These are phyloP conservation scores for Chrysanthemum seticuspe DNA, from an alignment of 129 eudicot species.

Conservation along the genomic window DNA sequence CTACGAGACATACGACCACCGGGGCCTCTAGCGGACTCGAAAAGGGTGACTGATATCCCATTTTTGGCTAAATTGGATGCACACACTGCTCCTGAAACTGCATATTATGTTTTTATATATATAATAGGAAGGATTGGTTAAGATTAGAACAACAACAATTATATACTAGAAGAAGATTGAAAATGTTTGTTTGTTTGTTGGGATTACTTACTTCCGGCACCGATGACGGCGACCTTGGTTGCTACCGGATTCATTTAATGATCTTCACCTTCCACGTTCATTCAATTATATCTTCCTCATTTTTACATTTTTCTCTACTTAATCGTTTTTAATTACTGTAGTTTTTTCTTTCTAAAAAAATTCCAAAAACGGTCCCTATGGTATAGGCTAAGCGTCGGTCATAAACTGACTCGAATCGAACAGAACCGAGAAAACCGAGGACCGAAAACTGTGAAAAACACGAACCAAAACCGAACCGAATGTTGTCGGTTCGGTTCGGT, in stretches of 20 bases:
- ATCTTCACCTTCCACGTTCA: not conserved
- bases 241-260: conserved; percentile 53
- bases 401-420: too few species aligned
- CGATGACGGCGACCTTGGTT: conserved; percentile 82
- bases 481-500: too few species aligned
- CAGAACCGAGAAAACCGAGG: too few species aligned
- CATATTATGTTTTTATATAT: too few species aligned
- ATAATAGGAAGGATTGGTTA: too few species aligned
- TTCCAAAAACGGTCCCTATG: too few species aligned
- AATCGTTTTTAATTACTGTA: not conserved
- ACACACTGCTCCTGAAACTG: conserved; percentile 97
- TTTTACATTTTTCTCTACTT: not conserved
- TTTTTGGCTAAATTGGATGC: conserved; percentile 78
- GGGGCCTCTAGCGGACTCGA: conserved; percentile 89
- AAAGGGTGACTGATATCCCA: conserved; percentile 79
- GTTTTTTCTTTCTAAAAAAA: too few species aligned
- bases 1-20: conserved; percentile 93
- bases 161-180: not conserved
- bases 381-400: too few species aligned
- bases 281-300: not conserved
- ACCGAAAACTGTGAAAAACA: too few species aligned
- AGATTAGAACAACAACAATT: not conserved
- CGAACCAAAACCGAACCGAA: too few species aligned
- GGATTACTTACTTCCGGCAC: conserved; percentile 71
- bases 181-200: not conserved